Percentiles rank a stretch among this genome's conserved stretches.
Evolutionary conservation across 768 basidiomycete genomes (phyloP).

Genomic region (Agaricus subrufescens): DNA sequence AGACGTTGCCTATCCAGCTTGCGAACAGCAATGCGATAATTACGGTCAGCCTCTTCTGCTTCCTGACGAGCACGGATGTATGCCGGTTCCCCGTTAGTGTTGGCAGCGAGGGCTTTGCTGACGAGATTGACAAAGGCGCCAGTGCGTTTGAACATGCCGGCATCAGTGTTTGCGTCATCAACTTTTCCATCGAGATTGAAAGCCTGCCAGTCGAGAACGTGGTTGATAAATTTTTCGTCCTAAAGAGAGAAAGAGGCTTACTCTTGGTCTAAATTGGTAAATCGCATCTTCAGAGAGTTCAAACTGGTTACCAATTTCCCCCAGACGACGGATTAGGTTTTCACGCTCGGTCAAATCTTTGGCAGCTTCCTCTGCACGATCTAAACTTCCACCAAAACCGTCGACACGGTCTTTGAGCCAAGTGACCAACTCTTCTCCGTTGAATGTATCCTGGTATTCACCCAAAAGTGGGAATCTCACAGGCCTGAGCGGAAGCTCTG

Average conservation of each 20-base stretch:
- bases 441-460: slow-evolving; percentile 83
- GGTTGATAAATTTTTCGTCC: background rate
- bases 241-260: slow-evolving; percentile 21
- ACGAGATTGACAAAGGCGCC: slow-evolving; percentile 67
- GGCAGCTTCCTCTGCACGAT: slow-evolving; percentile 74
- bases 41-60: slow-evolving; percentile 75
- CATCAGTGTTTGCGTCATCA: slow-evolving; percentile 17
- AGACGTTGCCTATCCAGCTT: slow-evolving; percentile 83
- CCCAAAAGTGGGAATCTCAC: slow-evolving; percentile 77
- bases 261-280: slow-evolving; percentile 83
- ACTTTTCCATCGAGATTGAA: slow-evolving; percentile 49
- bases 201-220: slow-evolving; percentile 33
- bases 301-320: slow-evolving; percentile 80
- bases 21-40: slow-evolving; percentile 77
- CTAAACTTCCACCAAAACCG: slow-evolving; percentile 72
- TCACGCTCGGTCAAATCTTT: slow-evolving; percentile 58
- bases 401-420: slow-evolving; percentile 81
- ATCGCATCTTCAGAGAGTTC: slow-evolving; percentile 75
- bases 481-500: slow-evolving; percentile 64
- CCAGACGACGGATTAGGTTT: slow-evolving; percentile 63
- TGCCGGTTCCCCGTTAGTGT: slow-evolving; percentile 52
- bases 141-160: slow-evolving; percentile 58
- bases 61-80: slow-evolving; percentile 71
- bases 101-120: slow-evolving; percentile 59
- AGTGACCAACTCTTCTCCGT: slow-evolving; percentile 82